Evolutionary conservation across 1,139 yeast species (phyloP).

Genomic region (Blastobotrys arbuscula): DNA sequence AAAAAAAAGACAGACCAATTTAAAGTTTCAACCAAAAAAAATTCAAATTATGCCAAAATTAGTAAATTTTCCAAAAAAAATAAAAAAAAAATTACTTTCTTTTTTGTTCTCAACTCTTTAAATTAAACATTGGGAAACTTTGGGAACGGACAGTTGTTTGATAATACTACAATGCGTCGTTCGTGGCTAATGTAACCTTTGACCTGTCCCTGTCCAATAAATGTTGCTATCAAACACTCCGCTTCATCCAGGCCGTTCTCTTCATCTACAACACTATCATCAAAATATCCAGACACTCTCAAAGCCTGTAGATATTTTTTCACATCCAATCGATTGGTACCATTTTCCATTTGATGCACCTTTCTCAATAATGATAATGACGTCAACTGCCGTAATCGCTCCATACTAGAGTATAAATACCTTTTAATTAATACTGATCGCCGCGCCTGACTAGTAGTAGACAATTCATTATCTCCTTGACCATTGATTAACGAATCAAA

Average conservation of each 20-base stretch:
- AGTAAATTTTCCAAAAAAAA: no score
- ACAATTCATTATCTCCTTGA: neutral
- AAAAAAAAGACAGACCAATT: no score
- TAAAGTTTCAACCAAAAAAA: no score
- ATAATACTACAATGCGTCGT: constrained; percentile 66
- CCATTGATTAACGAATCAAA: constrained; percentile 46
- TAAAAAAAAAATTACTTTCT: no score
- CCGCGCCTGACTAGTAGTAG: constrained; percentile 27
- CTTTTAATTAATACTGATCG: constrained; percentile 51
- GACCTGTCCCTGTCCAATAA: constrained; percentile 56
- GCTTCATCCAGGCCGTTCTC: constrained; percentile 43
- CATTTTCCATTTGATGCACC: constrained; percentile 38
- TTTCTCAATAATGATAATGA: constrained; percentile 49
- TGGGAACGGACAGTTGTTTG: constrained; percentile 74
- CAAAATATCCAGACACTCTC: constrained; percentile 31
- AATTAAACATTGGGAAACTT: neutral
- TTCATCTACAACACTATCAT: constrained; percentile 14
- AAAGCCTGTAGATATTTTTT: constrained; percentile 46
- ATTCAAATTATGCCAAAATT: no score
- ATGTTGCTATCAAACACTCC: constrained; percentile 66
- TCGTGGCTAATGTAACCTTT: constrained; percentile 84
- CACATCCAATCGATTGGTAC: constrained; percentile 44
- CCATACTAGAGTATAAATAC: constrained; percentile 59
- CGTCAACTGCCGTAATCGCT: constrained; percentile 48
- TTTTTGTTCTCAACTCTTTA: neutral